Conservation (phyloP, 306 rosid genomes). For the Acmispon strigosus region DNA sequence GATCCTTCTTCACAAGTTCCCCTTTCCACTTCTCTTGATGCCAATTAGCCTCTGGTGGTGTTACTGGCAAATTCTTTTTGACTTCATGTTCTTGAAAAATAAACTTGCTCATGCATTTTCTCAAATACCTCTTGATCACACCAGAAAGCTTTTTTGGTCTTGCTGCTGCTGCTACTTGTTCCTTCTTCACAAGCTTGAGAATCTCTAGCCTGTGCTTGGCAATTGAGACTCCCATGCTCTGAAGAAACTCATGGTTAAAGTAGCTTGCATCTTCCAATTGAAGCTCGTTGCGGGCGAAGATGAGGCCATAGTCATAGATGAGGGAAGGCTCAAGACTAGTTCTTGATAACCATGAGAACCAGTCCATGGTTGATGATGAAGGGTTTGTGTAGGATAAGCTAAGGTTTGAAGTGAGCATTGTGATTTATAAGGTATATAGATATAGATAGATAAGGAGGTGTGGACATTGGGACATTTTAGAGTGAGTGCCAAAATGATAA, state of each 20-base stretch:
- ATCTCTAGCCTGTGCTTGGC: slow-evolving; percentile 92
- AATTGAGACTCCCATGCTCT: slow-evolving; percentile 76
- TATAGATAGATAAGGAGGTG: slow-evolving; percentile 24
- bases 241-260: slow-evolving; percentile 86
- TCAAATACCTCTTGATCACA: slow-evolving; percentile 42
- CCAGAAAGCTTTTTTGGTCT: slow-evolving; percentile 28
- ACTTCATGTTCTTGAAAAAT: slow-evolving; percentile 20
- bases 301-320: slow-evolving; percentile 66
- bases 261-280: slow-evolving; percentile 42
- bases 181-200: slow-evolving; percentile 68
- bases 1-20: slow-evolving; percentile 19
- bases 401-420: slow-evolving; percentile 16
- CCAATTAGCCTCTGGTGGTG: slow-evolving; percentile 12
- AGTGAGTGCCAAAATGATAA: slow-evolving; percentile 20
- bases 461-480: background rate
- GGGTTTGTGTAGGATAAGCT: slow-evolving; percentile 8
- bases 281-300: slow-evolving; percentile 64
- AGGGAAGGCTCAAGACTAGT: slow-evolving; percentile 61
- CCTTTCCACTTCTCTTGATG: slow-evolving; percentile 43
- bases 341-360: slow-evolving; percentile 94
- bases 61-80: background rate
- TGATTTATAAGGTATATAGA: slow-evolving; percentile 12
- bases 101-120: slow-evolving; percentile 44
- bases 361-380: slow-evolving; percentile 53
- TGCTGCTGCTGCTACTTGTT: background rate